Evolutionary conservation across 176 grass and related monocot species (phyloP).

Genomic region (Echinochloa phyllopogon): DNA sequence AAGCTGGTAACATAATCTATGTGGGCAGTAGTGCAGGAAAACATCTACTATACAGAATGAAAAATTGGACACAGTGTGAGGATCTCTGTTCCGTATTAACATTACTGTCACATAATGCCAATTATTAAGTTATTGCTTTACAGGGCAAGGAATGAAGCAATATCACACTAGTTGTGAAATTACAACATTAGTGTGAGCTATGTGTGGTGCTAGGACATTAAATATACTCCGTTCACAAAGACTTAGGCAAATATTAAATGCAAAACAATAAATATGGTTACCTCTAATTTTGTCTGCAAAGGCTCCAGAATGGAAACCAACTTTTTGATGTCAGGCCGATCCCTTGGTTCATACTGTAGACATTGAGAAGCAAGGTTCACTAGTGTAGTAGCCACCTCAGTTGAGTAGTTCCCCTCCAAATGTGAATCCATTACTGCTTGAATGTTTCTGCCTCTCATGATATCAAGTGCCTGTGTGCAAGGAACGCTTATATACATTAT

Average conservation of each 20-base stretch:
- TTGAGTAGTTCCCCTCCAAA: constrained; percentile 90
- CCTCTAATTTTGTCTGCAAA: constrained; percentile 80
- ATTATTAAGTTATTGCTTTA: neutral
- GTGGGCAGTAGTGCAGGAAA: neutral
- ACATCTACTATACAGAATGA: neutral
- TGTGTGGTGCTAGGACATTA: neutral
- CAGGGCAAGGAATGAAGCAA: neutral
- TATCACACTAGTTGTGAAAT: neutral
- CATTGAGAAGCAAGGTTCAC: constrained; percentile 89
- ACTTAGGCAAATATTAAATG: constrained; percentile 21
- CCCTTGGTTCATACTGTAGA: constrained; percentile 86
- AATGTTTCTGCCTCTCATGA: constrained; percentile 84
- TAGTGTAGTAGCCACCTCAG: constrained; percentile 78
- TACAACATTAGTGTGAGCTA: constrained; percentile 7
- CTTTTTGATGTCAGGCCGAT: constrained; percentile 78
- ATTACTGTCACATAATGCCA: neutral
- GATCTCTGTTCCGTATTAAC: neutral
- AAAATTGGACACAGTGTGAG: constrained; percentile 3
- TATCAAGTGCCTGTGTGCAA: constrained; percentile 75
- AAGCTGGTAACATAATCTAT: neutral
- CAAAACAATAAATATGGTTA: constrained; percentile 38
- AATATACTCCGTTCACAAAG: constrained; percentile 14
- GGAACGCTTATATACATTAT: constrained; percentile 21
- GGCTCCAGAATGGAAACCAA: constrained; percentile 71
- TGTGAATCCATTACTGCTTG: constrained; percentile 88